Evolutionary conservation across 1,284 basidiomycete genomes (phyloP).

Genomic region (Cutaneotrichosporon cavernicola): DNA sequence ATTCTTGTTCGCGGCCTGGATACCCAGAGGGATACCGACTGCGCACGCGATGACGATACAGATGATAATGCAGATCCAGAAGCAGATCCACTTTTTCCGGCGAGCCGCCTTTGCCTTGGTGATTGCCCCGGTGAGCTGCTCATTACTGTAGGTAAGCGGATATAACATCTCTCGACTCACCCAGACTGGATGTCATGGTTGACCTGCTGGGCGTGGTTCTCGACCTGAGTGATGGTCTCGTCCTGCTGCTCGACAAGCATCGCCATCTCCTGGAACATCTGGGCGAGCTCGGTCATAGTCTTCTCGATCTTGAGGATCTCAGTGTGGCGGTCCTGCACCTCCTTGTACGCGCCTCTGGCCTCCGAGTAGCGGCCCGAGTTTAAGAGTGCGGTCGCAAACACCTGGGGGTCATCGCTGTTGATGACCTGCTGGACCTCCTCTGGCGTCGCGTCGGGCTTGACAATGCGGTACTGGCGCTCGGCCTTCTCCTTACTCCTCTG

Average conservation of each 20-base stretch:
- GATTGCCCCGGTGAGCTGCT: constrained; percentile 70
- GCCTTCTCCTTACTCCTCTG: constrained; percentile 90
- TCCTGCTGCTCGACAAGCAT: constrained; percentile 76
- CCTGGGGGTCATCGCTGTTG: constrained; percentile 71
- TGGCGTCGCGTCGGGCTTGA: constrained; percentile 84
- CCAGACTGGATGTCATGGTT: constrained; percentile 68
- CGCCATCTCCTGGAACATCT: constrained; percentile 87
- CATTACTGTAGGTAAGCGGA: constrained; percentile 55
- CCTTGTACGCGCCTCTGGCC: constrained; percentile 76
- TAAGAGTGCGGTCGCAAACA: constrained; percentile 85
- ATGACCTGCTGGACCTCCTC: constrained; percentile 79
- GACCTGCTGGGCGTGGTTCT: constrained; percentile 63
- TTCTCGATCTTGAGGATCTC: constrained; percentile 84
- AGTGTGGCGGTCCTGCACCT: constrained; percentile 86
- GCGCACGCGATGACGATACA: constrained; percentile 1
- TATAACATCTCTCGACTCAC: constrained; percentile 55
- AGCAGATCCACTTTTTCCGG: constrained; percentile 77
- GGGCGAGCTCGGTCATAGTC: constrained; percentile 81
- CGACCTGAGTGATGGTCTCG: constrained; percentile 66
- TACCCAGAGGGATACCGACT: constrained; percentile 6
- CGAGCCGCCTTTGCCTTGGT: constrained; percentile 72
- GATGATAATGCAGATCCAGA: constrained; percentile 41
- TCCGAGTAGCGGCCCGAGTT: constrained; percentile 80
- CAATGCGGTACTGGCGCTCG: constrained; percentile 95
- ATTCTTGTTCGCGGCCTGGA: not conserved